phyloP scores from a whole-genome alignment of 75 land plant species.

The Pinus taeda region DNA sequence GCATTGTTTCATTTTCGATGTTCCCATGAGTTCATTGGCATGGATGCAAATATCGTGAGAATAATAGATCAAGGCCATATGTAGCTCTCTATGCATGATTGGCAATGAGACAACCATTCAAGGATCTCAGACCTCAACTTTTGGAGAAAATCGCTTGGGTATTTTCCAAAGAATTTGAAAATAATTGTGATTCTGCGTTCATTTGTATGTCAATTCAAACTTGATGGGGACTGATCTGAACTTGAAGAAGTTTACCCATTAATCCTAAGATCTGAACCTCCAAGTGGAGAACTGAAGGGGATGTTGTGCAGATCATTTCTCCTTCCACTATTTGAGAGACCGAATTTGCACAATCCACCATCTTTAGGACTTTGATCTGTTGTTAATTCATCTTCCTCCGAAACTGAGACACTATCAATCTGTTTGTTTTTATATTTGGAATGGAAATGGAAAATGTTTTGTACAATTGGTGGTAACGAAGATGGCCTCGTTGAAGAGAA shows the following conservation, averaged over 20 bases:
- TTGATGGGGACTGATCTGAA: slow-evolving; percentile 83
- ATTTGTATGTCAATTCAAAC: slow-evolving; percentile 56
- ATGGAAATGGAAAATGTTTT: slow-evolving; percentile 50
- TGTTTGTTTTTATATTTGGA: slow-evolving; percentile 18
- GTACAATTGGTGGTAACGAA: slow-evolving; percentile 51
- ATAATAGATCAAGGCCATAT: slow-evolving; percentile 47
- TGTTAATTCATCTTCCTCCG: slow-evolving; percentile 12
- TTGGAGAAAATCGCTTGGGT: slow-evolving; percentile 51
- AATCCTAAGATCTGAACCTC: slow-evolving; percentile 10
- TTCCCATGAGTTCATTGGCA: slow-evolving; percentile 35
- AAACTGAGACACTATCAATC: slow-evolving; percentile 15
- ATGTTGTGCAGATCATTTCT: slow-evolving; percentile 17
- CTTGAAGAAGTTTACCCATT: slow-evolving; percentile 59
- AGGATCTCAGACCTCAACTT: slow-evolving; percentile 41
- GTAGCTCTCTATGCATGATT: slow-evolving; percentile 41
- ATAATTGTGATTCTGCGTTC: slow-evolving; percentile 66
- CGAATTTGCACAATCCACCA: slow-evolving; percentile 19
- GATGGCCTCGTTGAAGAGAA: slow-evolving; percentile 31
- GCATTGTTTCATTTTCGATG: not conserved
- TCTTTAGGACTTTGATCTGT: slow-evolving; percentile 18
- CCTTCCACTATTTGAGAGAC: slow-evolving; percentile 29
- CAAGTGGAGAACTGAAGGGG: slow-evolving; percentile 2
- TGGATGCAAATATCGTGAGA: slow-evolving; percentile 34
- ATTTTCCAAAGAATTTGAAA: slow-evolving; percentile 71
- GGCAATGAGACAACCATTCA: slow-evolving; percentile 34